Base-by-base conservation (phyloP, 495 filamentous ascomycete species). In the Glonium stellatum region DNA sequence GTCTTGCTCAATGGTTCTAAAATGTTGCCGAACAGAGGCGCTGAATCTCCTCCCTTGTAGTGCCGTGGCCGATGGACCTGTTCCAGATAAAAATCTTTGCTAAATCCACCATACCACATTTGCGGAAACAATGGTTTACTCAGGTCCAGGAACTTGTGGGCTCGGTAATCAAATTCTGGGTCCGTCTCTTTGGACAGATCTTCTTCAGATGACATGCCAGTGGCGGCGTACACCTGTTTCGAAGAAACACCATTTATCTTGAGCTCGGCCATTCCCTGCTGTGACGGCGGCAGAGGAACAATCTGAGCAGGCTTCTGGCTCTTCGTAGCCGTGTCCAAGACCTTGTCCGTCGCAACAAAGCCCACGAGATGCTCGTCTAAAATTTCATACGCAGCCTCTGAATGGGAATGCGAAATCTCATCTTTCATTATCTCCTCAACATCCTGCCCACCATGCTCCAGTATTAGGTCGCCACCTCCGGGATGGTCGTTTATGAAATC, bases 1-100 rank as follows among this genome's bases (percentile, higher is more conserved):
- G 95, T 97, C 76, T 91, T 88, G 72, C 87, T 89, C 25, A 99
- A 76, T 6, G 95, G 95, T 73, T 99, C 95, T 11, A 99, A 79
- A 75, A 97, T 93, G 74, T 99, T 99, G 44, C 95, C 95, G 73
- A 99, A 99, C 31, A 99, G 73, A 6, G 93, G 95, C 34, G 95
- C 93, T 5, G 91, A 96, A 58, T 84, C 83, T 42, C 93, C 93
- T 54, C 90, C 90, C 66, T 83, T 91, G 80, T 97, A 97, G 76
- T 97, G 90, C 57, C 92, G 84, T 23, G 92, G 92, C 49, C 92
- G 84, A 71, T 99, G 95, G 37, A 99, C 88, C 73, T 99, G 92
- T 54, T 96, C 85, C 11, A 99, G 81, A 66, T 99, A 99, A 70
- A 97, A 97, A 31, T 89, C 83, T 69, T 96, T 97, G 61, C 74